Base-by-base conservation (phyloP, 2,329 filamentous ascomycete genomes). In the Clonostachys rhizophaga region DNA sequence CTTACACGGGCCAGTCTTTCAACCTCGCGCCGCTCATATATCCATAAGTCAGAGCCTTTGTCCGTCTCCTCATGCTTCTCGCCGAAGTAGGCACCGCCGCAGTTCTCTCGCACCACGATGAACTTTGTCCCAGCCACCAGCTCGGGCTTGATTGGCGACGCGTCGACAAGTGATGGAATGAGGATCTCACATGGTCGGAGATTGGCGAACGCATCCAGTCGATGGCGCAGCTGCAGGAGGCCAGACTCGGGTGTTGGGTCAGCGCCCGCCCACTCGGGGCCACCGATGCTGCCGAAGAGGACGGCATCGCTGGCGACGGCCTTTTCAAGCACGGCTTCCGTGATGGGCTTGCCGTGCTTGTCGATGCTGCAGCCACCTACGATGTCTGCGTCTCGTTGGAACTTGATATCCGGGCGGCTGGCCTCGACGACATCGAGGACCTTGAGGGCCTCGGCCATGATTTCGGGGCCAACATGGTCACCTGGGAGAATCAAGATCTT, bases 51-150 rank as follows among this genome's bases (percentile, higher is more conserved):
- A 7, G 68, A 73, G 0, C 68, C 74, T 11, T 65, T 57, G 34
- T 72, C 69, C 2, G 58, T 51, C 18, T 66, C 56, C 52, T 76
- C 73, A 6, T 63, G 58, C 52, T 77, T 77, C 13, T 66, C 54
- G 9, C 75, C 75, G 55, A 72, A 76, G 53, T 75, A 77, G 2
- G 71, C 71, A 10, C 74, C 74, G 7, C 72, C 71, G 50, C 70
- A 74, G 51, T 76, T 75, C 56, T 78, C 74, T 14, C 73, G 60
- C 13, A 77, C 66, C 4, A 77, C 63, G 50, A 76, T 68, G 53
- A 76, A 75, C 48, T 75, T 67, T 16, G 71, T 70, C 6, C 69
- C 74, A 1, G 55, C 52, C 20, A 74, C 70, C 16, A 74, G 60
- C 8, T 70, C 66, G 3, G 64, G 52, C 50, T 73, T 75, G 49